Base-by-base conservation (phyloP, 1,284 basidiomycete species). In the Leccinum angustisporum region DNA sequence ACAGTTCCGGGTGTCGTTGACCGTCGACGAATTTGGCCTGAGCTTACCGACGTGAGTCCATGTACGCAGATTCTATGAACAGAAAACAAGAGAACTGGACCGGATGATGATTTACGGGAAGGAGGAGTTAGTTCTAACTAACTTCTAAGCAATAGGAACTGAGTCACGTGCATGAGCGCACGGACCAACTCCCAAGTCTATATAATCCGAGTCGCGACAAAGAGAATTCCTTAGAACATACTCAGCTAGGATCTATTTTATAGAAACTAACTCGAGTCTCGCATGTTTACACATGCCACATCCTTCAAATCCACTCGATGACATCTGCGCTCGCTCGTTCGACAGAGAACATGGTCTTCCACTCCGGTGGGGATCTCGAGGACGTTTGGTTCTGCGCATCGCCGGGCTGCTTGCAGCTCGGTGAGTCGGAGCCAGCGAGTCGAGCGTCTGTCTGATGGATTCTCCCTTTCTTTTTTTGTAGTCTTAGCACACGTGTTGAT, bases 231-330 rank as follows among this genome's bases (percentile, higher is more conserved):
- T 79, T 64, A 87, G 88, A 90, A 89, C 88, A 90, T 90, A 90
- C 88, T 91, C 88, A 88, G 81, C 82, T 83, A 90, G 88, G 88
- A 90, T 91, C 88, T 91, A 83, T 91, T 90, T 83, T 86, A 90
- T 87, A 90, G 88, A 86, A 87, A 87, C 88, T 90, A 87, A 90
- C 88, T 88, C 86, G 82, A 88, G 86, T 90, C 86, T 88, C 85
- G 88, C 88, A 89, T 88, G 87, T 90, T 88, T 88, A 89, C 81
- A 83, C 86, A 86, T 90, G 88, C 87, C 87, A 77, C 85, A 85
- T 85, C 81, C 83, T 88, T 88, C 83, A 84, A 81, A 84, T 90
- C 85, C 88, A 87, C 80, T 87, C 81, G 88, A 90, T 90, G 88
- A 90, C 80, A 77, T 76, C 66, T 71, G 82, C 86, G 81, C 81